Percentiles rank a stretch among this genome's conserved stretches.
phyloP scores from a whole-genome alignment of 495 filamentous ascomycete species.

The Bacidia rubella region DNA sequence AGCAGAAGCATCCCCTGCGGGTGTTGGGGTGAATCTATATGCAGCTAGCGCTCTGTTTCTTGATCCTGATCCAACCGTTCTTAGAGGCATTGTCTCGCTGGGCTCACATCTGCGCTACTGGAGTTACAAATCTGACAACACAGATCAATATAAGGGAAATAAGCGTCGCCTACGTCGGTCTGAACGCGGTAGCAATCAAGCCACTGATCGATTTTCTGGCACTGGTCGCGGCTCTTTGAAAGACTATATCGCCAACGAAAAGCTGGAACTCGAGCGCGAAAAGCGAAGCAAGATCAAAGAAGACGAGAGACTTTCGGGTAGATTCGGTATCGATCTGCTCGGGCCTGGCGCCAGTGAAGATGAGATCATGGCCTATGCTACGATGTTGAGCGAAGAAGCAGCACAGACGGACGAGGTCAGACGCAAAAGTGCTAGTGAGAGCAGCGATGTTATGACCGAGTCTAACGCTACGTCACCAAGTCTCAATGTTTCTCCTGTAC shows the following conservation, averaged over 20 bases:
- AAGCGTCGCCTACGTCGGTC: slow-evolving; percentile 49
- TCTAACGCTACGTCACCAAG: slow-evolving; percentile 15
- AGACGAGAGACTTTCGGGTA: slow-evolving; percentile 49
- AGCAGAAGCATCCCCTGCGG: slow-evolving; percentile 51
- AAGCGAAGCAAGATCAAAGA: slow-evolving; percentile 46
- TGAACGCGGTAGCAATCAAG: slow-evolving; percentile 44
- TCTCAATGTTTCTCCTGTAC: neutral
- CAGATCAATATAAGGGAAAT: slow-evolving; percentile 49
- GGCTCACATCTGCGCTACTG: slow-evolving; percentile 84
- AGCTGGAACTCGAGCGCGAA: slow-evolving; percentile 67
- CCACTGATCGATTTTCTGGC: slow-evolving; percentile 40
- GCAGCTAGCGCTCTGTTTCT: slow-evolving; percentile 72
- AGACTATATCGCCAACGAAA: slow-evolving; percentile 73
- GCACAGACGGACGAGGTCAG: slow-evolving; percentile 49
- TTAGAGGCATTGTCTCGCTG: slow-evolving; percentile 85
- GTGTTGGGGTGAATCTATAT: slow-evolving; percentile 62
- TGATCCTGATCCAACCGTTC: slow-evolving; percentile 75
- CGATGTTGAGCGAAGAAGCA: slow-evolving; percentile 72
- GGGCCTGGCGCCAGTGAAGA: slow-evolving; percentile 67
- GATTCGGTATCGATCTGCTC: slow-evolving; percentile 70
- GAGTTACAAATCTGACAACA: slow-evolving; percentile 68
- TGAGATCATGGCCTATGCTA: slow-evolving; percentile 77
- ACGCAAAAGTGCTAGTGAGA: slow-evolving; percentile 38
- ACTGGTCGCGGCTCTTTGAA: slow-evolving; percentile 50
- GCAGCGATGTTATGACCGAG: slow-evolving; percentile 34